Conservation (phyloP, 495 filamentous ascomycete genomes). For the Penicillium egyptiacum region DNA sequence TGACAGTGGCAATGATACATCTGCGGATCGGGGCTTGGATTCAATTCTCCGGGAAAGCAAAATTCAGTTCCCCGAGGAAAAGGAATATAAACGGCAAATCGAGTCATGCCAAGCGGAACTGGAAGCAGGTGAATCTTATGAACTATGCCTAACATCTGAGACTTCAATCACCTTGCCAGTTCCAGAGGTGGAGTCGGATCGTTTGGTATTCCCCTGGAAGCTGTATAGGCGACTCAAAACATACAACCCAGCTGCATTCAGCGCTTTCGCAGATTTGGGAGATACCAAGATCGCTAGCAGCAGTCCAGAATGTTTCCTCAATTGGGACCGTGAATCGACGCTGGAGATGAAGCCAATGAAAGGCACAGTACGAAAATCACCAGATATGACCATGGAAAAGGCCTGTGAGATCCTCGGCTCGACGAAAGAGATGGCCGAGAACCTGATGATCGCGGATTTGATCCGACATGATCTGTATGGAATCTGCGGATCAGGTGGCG, state of each 20-base stretch:
- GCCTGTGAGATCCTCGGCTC: conserved; percentile 69
- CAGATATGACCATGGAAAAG: conserved; percentile 60
- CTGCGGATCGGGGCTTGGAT: conserved; percentile 30
- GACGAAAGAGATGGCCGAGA: conserved; percentile 91
- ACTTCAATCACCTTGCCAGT: conserved; percentile 57
- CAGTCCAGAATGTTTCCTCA: conserved; percentile 91
- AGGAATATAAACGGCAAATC: conserved; percentile 64
- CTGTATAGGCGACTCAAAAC: conserved; percentile 69
- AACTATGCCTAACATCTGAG: conserved; percentile 83
- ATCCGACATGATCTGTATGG: conserved; percentile 88
- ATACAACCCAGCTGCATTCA: conserved; percentile 83
- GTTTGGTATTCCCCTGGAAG: conserved; percentile 54
- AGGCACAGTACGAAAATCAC: conserved; percentile 80
- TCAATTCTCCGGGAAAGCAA: conserved; percentile 33
- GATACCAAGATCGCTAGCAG: conserved; percentile 70
- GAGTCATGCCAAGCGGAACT: conserved; percentile 69
- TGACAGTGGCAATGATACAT: background rate
- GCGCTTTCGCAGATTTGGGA: conserved; percentile 75
- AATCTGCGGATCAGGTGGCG: conserved; percentile 68
- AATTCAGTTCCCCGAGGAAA: conserved; percentile 48
- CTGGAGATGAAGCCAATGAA: conserved; percentile 78
- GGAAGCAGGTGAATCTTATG: conserved; percentile 81
- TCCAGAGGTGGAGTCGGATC: conserved; percentile 20
- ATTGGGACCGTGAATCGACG: conserved; percentile 56
- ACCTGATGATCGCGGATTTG: conserved; percentile 97